Conservation (phyloP, 2,329 filamentous ascomycete species). For the Pezicula carpinea region DNA sequence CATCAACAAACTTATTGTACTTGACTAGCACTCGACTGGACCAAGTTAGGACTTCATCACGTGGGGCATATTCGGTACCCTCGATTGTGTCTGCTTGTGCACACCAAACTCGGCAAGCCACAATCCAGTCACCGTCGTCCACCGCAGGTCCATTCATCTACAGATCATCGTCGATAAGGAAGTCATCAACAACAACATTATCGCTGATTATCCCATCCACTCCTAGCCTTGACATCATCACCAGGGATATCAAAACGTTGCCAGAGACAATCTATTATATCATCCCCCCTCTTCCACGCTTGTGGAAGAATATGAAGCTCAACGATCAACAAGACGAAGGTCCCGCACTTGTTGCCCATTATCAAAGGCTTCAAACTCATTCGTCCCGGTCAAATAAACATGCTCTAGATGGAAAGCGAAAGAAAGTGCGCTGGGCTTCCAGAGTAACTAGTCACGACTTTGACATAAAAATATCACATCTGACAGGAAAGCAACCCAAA, state of each 20-base stretch:
- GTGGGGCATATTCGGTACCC: conserved; percentile 26
- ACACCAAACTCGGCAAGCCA: conserved; percentile 19
- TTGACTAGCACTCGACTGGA: conserved; percentile 16
- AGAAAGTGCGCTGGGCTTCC: conserved; percentile 3
- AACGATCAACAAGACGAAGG: conserved; percentile 1
- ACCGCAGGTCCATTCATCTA: conserved; percentile 9
- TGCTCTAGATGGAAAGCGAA: conserved; percentile 1
- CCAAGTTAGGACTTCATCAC: conserved; percentile 19
- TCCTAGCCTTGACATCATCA: conserved; percentile 6
- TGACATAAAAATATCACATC: no score
- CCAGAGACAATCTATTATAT: background rate
- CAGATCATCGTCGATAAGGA: conserved; percentile 12
- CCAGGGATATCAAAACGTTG: background rate
- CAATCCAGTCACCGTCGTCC: conserved; percentile 1
- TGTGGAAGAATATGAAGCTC: conserved; percentile 1
- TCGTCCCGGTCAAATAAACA: background rate
- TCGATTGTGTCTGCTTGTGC: conserved; percentile 21
- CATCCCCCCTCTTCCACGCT: background rate
- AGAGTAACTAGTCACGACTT: no score
- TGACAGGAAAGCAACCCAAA: no score
- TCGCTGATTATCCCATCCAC: conserved; percentile 11
- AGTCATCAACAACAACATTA: conserved; percentile 18
- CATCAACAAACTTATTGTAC: conserved; percentile 21
- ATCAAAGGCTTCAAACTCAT: background rate
- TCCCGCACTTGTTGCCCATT: conserved; percentile 1